Evolutionary conservation across 2,329 filamentous ascomycete species (phyloP).

Genomic region (Waltergamsia citrina): DNA sequence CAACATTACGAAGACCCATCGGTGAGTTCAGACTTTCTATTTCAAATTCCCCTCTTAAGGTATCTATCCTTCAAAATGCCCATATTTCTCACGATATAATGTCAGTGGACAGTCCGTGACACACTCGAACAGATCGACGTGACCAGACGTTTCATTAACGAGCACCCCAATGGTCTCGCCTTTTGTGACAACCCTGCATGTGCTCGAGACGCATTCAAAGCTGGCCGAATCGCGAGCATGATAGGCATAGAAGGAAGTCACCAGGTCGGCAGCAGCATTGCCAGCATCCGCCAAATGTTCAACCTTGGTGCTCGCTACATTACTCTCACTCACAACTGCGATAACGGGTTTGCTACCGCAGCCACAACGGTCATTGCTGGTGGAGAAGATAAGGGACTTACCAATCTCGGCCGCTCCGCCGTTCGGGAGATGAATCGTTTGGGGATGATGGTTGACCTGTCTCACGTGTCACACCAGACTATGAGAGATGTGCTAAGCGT

Average conservation of each 20-base stretch:
- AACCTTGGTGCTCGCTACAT: constrained; percentile 26
- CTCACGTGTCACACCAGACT: constrained; percentile 18
- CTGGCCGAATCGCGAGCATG: constrained; percentile 22
- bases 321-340: constrained; percentile 23
- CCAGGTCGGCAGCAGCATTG: constrained; percentile 21
- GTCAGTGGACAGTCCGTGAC: constrained; percentile 5
- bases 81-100: neutral
- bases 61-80: neutral
- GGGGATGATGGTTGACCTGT: constrained; percentile 23
- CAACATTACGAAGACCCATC: constrained; percentile 14
- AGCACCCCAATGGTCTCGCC: constrained; percentile 27
- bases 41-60: too few relatives aligned
- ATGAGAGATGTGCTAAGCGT: constrained; percentile 18
- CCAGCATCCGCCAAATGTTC: constrained; percentile 22
- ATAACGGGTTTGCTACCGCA: constrained; percentile 19
- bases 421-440: constrained; percentile 25
- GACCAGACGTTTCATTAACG: constrained; percentile 16
- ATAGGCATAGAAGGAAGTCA: constrained; percentile 26
- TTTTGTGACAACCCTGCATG: constrained; percentile 16
- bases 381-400: constrained; percentile 12
- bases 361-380: constrained; percentile 17
- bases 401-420: constrained; percentile 13
- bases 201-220: constrained; percentile 16
- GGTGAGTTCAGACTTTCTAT: constrained; percentile 8
- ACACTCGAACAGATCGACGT: constrained; percentile 24